These are phyloP conservation scores for Mallotus japonicus DNA, from an alignment of 441 rosid species.

Conservation along the genomic window DNA sequence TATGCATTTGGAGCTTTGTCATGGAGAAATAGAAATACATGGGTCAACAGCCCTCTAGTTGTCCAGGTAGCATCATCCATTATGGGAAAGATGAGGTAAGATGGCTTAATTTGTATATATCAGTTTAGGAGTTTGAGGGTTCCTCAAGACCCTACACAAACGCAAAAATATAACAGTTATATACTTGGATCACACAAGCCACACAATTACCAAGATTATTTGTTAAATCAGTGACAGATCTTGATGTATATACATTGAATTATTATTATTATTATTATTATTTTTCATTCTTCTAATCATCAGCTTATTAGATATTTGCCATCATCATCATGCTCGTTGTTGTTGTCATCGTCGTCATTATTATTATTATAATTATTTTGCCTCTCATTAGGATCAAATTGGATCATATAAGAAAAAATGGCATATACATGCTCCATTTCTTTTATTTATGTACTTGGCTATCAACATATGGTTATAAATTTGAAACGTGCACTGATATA, in stretches of 20 bases:
- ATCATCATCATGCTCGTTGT: not conserved
- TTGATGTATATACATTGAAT: not conserved
- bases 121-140: conserved; percentile 9
- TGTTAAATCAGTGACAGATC: not conserved
- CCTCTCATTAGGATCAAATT: not conserved
- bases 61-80: conserved; percentile 35
- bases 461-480: no score
- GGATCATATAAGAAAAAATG: no score
- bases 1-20: conserved; percentile 47
- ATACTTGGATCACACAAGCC: conserved; percentile 6
- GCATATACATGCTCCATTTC: no score
- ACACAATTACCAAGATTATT: not conserved
- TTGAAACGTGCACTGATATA: no score
- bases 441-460: no score
- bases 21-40: conserved; percentile 37
- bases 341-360: not conserved
- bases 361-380: not conserved
- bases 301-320: not conserved
- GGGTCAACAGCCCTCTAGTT: conserved; percentile 46
- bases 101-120: conserved; percentile 18
- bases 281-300: not conserved
- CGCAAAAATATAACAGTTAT: not conserved
- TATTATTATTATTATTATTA: not conserved
- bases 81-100: conserved; percentile 35
- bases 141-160: not conserved